Conservation (phyloP, 208 protist genomes). For the Naegleria fowleri region DNA sequence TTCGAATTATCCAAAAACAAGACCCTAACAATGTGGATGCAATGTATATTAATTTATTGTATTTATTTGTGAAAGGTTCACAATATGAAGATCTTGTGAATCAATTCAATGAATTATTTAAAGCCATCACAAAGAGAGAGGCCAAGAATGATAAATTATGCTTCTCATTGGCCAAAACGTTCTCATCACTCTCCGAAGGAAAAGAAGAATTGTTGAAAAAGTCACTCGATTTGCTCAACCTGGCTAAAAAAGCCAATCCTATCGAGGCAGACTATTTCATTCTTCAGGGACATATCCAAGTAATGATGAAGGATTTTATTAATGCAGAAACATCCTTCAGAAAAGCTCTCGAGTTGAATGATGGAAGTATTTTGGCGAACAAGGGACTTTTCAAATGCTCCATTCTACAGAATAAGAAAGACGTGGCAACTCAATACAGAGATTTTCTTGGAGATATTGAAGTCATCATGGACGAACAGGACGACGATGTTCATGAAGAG, state of each 20-base stretch:
- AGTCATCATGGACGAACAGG: background rate
- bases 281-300: conserved; percentile 66
- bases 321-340: conserved; percentile 59
- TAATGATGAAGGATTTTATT: conserved; percentile 65
- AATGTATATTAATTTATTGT: conserved; percentile 59
- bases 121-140: conserved; percentile 59
- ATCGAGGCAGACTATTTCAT: conserved; percentile 67
- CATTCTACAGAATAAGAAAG: background rate
- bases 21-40: conserved; percentile 70
- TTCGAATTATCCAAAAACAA: conserved; percentile 60
- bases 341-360: conserved; percentile 63
- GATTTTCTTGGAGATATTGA: conserved; percentile 5
- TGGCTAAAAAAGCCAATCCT: conserved; percentile 52
- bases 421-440: conserved; percentile 49
- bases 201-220: conserved; percentile 57
- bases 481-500: background rate
- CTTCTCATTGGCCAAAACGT: conserved; percentile 59
- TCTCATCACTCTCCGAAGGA: conserved; percentile 57
- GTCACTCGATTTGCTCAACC: conserved; percentile 61
- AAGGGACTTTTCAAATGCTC: background rate
- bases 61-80: conserved; percentile 68
- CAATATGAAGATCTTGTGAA: conserved; percentile 54
- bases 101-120: conserved; percentile 57
- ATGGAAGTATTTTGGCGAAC: conserved; percentile 57
- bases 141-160: conserved; percentile 67